Evolutionary conservation across 805 yeast genomes (phyloP), one percentile per base, ranked within the genome.

Genomic region (Lachancea waltii): DNA sequence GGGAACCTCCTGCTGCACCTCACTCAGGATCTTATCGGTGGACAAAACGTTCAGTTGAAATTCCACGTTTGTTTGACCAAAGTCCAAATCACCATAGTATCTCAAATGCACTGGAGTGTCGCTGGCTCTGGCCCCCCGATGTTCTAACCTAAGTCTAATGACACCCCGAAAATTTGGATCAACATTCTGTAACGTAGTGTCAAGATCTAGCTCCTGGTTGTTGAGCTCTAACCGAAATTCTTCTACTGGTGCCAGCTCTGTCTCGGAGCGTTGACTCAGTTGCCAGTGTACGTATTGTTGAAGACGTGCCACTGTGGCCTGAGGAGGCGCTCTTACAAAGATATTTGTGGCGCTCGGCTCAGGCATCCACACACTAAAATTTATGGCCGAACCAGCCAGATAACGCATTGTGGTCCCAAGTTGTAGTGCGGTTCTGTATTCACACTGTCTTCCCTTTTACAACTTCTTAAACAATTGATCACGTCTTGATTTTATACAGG

Each of bases 251-350:
- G 42, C 42, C 15, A 43, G 21, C 17, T 21, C 40, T 8, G 27
- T 9, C 3, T n/a, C 26, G 7, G 19, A 18, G 7, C 32, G 9
- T 16, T 25, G 38, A 7, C n/a, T 20, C 33, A 21, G 14, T 13
- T 36, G 34, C 29, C 40, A 43, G 33, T 55, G 58, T n/a, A 55
- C 36, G 32, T 56, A 59, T 30, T 58, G 59, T 23, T 54, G 30
- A 7, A 59, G 27, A 35, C 61, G 45, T 3, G 43, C 42, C 18
- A 54, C 48, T 8, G 42, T 36, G 6, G 56, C 46, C 29, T 46
- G 41, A 1, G 56, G 54, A 32, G 51, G 64, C 1, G 51, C 55
- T 30, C 48, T 48, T 5, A 59, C 41, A 3, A 40, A 36, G 7
- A 56, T 5, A 31, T 45, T 45, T 3, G 52, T 36, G 14, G 30